Conservation (phyloP, 2,329 filamentous ascomycete species). For the Xylaria sp. region DNA sequence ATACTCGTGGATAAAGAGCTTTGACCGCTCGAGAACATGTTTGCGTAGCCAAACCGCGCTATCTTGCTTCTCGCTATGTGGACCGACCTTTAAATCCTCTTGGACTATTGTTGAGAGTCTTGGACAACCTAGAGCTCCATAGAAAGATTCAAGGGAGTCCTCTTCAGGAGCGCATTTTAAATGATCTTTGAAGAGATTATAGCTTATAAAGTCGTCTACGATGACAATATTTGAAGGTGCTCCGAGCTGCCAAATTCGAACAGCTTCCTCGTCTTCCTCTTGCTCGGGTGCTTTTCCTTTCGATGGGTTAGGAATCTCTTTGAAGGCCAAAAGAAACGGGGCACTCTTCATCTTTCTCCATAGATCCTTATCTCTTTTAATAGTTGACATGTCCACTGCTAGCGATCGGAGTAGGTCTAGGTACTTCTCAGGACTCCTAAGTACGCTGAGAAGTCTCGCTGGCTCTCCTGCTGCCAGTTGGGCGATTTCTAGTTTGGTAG, state of each 20-base stretch:
- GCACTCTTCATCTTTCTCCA: slow-evolving; percentile 80
- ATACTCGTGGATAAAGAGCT: slow-evolving; percentile 87
- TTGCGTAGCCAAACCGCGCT: slow-evolving; percentile 77
- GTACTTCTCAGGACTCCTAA: slow-evolving; percentile 88
- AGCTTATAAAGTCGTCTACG: slow-evolving; percentile 89
- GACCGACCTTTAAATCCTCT: slow-evolving; percentile 79
- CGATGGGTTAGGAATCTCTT: slow-evolving; percentile 68
- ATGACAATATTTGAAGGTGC: slow-evolving; percentile 78
- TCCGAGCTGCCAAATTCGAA: slow-evolving; percentile 83
- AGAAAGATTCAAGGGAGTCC: slow-evolving; percentile 86
- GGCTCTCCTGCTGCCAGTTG: slow-evolving; percentile 86
- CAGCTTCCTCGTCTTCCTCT: slow-evolving; percentile 67
- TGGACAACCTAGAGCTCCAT: slow-evolving; percentile 80
- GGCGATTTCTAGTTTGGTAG: slow-evolving; percentile 87
- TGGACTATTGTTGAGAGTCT: slow-evolving; percentile 81
- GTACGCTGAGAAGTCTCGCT: slow-evolving; percentile 79
- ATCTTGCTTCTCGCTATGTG: slow-evolving; percentile 72
- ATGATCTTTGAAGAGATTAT: slow-evolving; percentile 85
- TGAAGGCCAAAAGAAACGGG: slow-evolving; percentile 84
- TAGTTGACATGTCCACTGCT: slow-evolving; percentile 73
- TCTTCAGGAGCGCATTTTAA: slow-evolving; percentile 91
- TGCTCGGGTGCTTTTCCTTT: slow-evolving; percentile 61
- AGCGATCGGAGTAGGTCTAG: slow-evolving; percentile 83
- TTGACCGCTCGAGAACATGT: slow-evolving; percentile 86
- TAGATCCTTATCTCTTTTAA: slow-evolving; percentile 83